Evolutionary conservation across 2,329 filamentous ascomycete species (phyloP), one percentile per base, ranked within the genome.

Genomic region (Atkinsonella hypoxylon): DNA sequence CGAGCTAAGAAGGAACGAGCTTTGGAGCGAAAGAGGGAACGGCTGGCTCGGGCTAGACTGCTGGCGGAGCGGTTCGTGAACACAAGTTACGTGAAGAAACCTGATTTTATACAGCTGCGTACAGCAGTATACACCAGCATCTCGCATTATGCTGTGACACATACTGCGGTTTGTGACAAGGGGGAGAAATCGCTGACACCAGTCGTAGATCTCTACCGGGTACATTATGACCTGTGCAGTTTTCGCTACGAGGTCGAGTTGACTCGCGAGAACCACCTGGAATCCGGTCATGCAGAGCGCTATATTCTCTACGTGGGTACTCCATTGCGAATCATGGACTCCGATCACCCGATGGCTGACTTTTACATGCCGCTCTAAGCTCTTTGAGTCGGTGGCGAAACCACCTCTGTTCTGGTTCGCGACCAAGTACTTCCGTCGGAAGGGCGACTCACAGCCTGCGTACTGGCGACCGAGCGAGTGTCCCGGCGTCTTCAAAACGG

Each of bases 241-340:
- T 87, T 88, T 61, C 64, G 70, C 4, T 89, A 88, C 65, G 73
- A 82, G 49, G 67, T 87, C 51, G 71, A 73, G 0, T 67, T 93
- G 13, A 73, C 74, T 2, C 77, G 84, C 60, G 61, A 77, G 66
- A 64, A 49, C 7, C 4, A 31, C 38, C 30, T 47, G 1, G 42
- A 44, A 13, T n/a, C 43, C 6, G 47, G 43, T 11, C 40, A 42
- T 13, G 15, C 6, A 5, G 51, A 53, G 26, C 45, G 36, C 17
- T 48, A 53, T 40, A 68, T 71, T 0, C 63, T 87, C 2, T 77
- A 73, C 53, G 83, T 86, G 67, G 67, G 77, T 66, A 5, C 26
- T 8, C 26, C 26, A 4, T 26, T 8, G 26, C 26, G 26, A 5
- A 26, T 5, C 26, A 26, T 26, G 5, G 7, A 26, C 4, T 26